phyloP scores from a whole-genome alignment of 2,329 filamentous ascomycete genomes.

The Raffaelea ambrosiae region DNA sequence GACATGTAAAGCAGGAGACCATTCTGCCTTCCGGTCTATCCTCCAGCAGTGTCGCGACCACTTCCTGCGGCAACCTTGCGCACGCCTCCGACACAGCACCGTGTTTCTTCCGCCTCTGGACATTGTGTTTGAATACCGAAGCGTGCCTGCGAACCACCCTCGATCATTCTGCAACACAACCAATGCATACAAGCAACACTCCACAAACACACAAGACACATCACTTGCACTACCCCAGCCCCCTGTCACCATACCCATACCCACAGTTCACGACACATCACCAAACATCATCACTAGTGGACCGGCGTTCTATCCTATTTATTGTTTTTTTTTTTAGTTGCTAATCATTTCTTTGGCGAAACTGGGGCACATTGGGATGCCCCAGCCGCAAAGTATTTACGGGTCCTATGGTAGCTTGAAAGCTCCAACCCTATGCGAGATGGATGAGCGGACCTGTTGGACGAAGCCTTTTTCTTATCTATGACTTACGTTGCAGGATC shows the following conservation, averaged over 20 bases:
- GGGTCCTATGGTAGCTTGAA: conserved; percentile 57
- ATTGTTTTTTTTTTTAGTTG: conserved; percentile 1
- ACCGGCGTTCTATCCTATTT: conserved; percentile 19
- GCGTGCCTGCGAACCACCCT: too few species aligned
- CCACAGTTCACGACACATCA: conserved; percentile 20
- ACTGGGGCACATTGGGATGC: conserved; percentile 12
- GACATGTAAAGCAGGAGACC: conserved; percentile 44
- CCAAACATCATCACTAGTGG: conserved; percentile 10
- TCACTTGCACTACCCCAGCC: not conserved
- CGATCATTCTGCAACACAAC: too few species aligned
- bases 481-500: too few species aligned
- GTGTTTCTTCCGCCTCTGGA: too few species aligned
- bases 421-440: conserved; percentile 48
- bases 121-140: too few species aligned
- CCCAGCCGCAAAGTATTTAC: conserved; percentile 17
- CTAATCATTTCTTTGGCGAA: conserved; percentile 8
- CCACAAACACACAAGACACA: not conserved
- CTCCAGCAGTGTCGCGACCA: too few species aligned
- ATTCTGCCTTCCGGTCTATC: not conserved
- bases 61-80: too few species aligned
- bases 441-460: conserved; percentile 11
- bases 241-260: not conserved
- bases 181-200: too few species aligned
- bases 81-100: too few species aligned
- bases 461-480: not conserved